Conservation (phyloP, 2,329 filamentous ascomycete species). For the Moelleriella libera region DNA sequence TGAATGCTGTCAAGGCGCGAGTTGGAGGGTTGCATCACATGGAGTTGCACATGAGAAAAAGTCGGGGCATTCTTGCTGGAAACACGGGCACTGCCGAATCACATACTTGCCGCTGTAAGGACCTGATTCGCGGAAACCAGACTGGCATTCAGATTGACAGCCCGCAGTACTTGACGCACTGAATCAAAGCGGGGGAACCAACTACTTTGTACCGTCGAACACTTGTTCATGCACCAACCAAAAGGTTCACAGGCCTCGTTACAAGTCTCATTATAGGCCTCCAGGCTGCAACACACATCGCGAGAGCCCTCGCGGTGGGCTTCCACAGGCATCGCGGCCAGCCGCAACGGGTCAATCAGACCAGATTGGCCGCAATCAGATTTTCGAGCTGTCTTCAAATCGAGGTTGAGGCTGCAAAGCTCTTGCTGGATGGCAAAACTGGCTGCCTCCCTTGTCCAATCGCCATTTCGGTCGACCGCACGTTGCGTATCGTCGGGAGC, state of each 20-base stretch:
- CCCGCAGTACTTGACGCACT: not conserved
- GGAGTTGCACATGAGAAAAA: not conserved
- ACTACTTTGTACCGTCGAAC: too few relatives aligned
- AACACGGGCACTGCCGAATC: not conserved
- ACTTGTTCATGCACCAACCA: too few relatives aligned
- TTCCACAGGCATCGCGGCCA: not conserved
- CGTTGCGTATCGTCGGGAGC: too few relatives aligned
- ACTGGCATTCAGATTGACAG: too few relatives aligned
- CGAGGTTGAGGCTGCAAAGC: not conserved
- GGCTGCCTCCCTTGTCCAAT: too few relatives aligned
- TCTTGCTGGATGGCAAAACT: too few relatives aligned
- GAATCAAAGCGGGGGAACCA: too few relatives aligned
- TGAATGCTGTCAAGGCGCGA: not conserved
- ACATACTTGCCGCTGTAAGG: not conserved
- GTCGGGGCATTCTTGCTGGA: not conserved
- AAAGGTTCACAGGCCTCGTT: too few relatives aligned
- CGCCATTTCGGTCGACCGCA: too few relatives aligned
- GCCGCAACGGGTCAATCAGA: not conserved
- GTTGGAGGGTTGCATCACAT: not conserved
- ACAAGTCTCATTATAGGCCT: not conserved
- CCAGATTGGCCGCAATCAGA: not conserved
- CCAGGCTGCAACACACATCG: not conserved
- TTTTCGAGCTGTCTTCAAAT: not conserved
- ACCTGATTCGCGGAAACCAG: too few relatives aligned
- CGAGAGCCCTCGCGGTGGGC: not conserved